A percentile compares a stretch with the other conserved stretches of the same genome.
Evolutionary conservation across 257 asterid species (phyloP).

Genomic region (Solanum pennellii): DNA sequence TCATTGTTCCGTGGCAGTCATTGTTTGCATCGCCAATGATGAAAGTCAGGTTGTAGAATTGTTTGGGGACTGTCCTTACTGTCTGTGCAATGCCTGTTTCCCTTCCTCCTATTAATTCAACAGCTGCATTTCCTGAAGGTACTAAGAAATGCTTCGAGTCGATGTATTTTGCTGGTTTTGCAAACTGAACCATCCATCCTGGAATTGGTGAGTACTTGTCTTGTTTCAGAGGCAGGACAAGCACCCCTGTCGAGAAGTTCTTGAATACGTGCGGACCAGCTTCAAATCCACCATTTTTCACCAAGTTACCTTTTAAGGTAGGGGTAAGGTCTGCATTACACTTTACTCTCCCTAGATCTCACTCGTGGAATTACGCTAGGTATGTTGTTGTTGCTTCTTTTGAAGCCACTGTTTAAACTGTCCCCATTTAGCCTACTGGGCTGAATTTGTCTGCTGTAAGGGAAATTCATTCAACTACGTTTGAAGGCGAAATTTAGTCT

Average conservation of each 20-base stretch:
- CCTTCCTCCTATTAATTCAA: constrained; percentile 69
- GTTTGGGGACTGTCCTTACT: constrained; percentile 26
- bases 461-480: not conserved
- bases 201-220: constrained; percentile 62
- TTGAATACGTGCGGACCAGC: constrained; percentile 65
- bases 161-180: constrained; percentile 52
- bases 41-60: constrained; percentile 51
- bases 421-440: not conserved
- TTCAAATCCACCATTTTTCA: constrained; percentile 70
- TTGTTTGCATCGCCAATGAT: constrained; percentile 56
- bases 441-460: not conserved
- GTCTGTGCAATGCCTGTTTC: constrained; percentile 64
- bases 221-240: constrained; percentile 41
- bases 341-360: not conserved
- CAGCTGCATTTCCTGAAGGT: constrained; percentile 49
- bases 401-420: not conserved
- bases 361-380: not conserved
- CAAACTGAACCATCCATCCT: constrained; percentile 62
- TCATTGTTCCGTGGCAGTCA: constrained; percentile 58
- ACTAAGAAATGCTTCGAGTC: constrained; percentile 62
- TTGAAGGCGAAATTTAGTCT: not conserved
- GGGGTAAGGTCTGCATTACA: not conserved
- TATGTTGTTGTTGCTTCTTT: not conserved
- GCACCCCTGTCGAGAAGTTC: constrained; percentile 70
- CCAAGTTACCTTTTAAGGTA: constrained; percentile 13